Base-by-base conservation (phyloP, 768 basidiomycete genomes). In the Amanita polypyramis region DNA sequence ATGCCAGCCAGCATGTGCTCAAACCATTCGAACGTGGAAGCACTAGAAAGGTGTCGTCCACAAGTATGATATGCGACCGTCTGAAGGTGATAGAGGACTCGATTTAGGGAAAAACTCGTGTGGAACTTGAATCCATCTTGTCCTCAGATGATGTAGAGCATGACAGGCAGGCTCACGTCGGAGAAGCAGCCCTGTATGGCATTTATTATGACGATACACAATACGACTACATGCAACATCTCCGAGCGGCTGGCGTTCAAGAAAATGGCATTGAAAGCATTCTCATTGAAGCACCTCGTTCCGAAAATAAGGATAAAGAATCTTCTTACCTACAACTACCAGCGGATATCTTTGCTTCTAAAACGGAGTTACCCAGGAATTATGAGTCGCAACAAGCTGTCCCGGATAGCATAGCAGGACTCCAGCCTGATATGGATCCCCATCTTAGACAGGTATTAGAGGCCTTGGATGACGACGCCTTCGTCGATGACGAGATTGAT, bases 211-310 rank as follows among this genome's bases (percentile, higher is more conserved):
- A 98, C 67, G 94, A 99, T 60, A 85, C 89, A 5, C 77, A 92
- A 51, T 99, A 99, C 69, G 89, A 99, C 65, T 99, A 99, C 70
- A 92, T 97, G 88, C 85, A 94, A 62, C 96, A 99, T 66, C 77
- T 99, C 37, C 83, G 90, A 10, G 56, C 76, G 2, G 79, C 89
- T 43, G 90, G 89, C 3, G 58, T 76, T 10, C 76, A 82, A 49
- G 87, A 89, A 60, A 87, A 82, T 37, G 86, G 87, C 9, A 79
- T 86, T 6, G 90, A 92, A 33, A 85, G 80, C 50, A 67, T 89
- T 44, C 72, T 94, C 50, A 69, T 96, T 43, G 87, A 91, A 55
- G 85, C 86, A n/a, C 80, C 82, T 2, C 57, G 64, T 14, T 59
- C 66, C 12, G 70, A 69, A 53, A 56, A 51, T 49, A 67, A 67